Base-by-base conservation (phyloP, 179 eudicot species). In the Silene vulgaris region DNA sequence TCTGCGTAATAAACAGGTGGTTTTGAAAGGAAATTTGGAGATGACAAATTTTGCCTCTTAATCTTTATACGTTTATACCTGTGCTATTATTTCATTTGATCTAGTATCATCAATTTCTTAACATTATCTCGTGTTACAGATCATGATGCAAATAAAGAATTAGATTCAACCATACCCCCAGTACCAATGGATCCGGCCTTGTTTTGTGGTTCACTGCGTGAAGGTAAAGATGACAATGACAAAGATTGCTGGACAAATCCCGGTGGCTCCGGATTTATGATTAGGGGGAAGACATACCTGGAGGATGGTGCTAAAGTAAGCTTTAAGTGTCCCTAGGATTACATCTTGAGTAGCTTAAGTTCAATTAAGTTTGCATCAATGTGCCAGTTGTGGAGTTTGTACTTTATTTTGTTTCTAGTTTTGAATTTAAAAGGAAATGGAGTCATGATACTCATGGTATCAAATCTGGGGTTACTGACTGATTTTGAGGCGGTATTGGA, bases 171-270 rank as follows among this genome's bases (percentile, higher is more conserved):
- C 62, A 82, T 76, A 40, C 74, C 90, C n/a, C 83, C 94, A 4
- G 69, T 88, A 70, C 59, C 74, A 75, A 82, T 93, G 60, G 89
- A 93, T 69, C 84, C 86, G 26, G 81, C 78, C 79, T 85, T 85
- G 65, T 86, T 87, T 84, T 78, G 74, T 80, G 92, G 94, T 79
- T 79, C 97, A 45, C 74, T 96, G 84, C 86, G 78, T 72, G 86
- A 82, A 84, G 96, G 90, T 78, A 89, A 86, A 84, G 87, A 86
- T 88, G 97, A 88, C 30, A 74, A 68, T 50, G 97, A 90, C 75
- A 76, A 78, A 78, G 78, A 96, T 82, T 93, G 99, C 87, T 96
- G 99, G 99, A 84, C 89, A 54, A 86, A 87, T 80, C 99, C 97
- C 17, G 88, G 89, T 77, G 96, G 96, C 57, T 63, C 84, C 9